These are phyloP conservation scores for Protea cynaroides DNA, from an alignment of 164 flowering plant species.

Conservation along the genomic window DNA sequence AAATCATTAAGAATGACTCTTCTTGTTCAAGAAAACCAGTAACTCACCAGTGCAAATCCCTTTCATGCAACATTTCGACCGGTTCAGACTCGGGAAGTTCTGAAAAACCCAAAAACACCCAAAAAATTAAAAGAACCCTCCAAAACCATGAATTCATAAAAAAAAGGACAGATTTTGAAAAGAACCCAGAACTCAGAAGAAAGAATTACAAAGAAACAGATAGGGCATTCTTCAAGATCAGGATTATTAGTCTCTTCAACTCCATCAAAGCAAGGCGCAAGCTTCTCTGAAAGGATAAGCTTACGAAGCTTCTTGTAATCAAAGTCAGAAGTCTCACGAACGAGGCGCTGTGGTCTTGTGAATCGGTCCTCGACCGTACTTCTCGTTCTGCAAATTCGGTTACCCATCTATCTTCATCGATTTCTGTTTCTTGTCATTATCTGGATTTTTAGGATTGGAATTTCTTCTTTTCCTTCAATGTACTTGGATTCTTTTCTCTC, in stretches of 20 bases:
- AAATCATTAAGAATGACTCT: neutral
- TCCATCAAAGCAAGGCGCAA: conserved; percentile 35
- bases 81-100: conserved; percentile 31
- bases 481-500: neutral
- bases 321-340: conserved; percentile 14
- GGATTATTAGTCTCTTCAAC: conserved; percentile 20
- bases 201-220: conserved; percentile 27
- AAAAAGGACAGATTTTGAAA: neutral
- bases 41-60: conserved; percentile 32
- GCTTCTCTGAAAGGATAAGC: conserved; percentile 22
- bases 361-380: conserved; percentile 23
- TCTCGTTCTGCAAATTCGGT: conserved; percentile 17
- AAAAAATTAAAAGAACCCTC: conserved; percentile 3
- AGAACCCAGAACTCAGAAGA: neutral
- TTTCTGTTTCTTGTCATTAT: conserved; percentile 12
- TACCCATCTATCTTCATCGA: conserved; percentile 28
- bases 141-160: neutral
- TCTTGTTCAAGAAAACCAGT: neutral
- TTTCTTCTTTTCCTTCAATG: neutral
- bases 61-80: conserved; percentile 32
- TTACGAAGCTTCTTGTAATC: conserved; percentile 32
- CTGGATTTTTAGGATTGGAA: neutral
- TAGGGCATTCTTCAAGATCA: conserved; percentile 36
- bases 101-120: conserved; percentile 9
- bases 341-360: conserved; percentile 26